These are phyloP conservation scores for Macaranga tanarius DNA, from an alignment of 441 rosid species.

Conservation along the genomic window DNA sequence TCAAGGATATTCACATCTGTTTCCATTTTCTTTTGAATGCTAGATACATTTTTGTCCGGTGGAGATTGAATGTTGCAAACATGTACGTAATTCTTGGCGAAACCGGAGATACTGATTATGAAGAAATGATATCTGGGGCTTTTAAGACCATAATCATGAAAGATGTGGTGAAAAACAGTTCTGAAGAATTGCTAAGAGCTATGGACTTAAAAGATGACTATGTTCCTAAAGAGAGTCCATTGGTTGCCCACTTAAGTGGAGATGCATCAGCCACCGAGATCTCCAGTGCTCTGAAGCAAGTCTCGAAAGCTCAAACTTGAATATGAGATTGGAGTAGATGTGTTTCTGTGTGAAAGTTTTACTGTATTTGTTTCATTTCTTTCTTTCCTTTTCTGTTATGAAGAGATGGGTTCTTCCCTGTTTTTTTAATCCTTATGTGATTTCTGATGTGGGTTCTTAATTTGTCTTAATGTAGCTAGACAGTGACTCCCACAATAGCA, in stretches of 20 bases:
- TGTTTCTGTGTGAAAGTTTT: background rate
- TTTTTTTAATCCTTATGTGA: background rate
- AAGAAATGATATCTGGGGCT: conserved; percentile 78
- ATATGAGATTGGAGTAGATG: conserved; percentile 21
- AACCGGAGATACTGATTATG: conserved; percentile 83
- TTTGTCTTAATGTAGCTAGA: background rate
- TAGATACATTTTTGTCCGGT: conserved; percentile 87
- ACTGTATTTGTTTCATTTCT: background rate
- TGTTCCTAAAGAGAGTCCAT: conserved; percentile 66
- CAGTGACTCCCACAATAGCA: background rate
- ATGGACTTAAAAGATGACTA: conserved; percentile 63
- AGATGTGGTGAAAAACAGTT: conserved; percentile 55
- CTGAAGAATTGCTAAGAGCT: conserved; percentile 60
- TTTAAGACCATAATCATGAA: conserved; percentile 76
- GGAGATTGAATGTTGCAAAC: conserved; percentile 84
- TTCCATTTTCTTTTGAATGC: conserved; percentile 1
- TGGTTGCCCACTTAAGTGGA: conserved; percentile 44
- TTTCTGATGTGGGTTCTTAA: conserved; percentile 5
- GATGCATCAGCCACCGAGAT: conserved; percentile 50
- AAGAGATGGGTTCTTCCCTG: background rate
- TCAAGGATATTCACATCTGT: background rate
- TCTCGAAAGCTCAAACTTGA: conserved; percentile 43
- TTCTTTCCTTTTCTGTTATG: background rate
- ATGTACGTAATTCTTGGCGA: conserved; percentile 87
- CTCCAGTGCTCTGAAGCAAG: conserved; percentile 51